A percentile compares a stretch with the other conserved stretches of the same genome.
Evolutionary conservation across 495 filamentous ascomycete genomes (phyloP).

Genomic region (Hypoxylon trugodes): DNA sequence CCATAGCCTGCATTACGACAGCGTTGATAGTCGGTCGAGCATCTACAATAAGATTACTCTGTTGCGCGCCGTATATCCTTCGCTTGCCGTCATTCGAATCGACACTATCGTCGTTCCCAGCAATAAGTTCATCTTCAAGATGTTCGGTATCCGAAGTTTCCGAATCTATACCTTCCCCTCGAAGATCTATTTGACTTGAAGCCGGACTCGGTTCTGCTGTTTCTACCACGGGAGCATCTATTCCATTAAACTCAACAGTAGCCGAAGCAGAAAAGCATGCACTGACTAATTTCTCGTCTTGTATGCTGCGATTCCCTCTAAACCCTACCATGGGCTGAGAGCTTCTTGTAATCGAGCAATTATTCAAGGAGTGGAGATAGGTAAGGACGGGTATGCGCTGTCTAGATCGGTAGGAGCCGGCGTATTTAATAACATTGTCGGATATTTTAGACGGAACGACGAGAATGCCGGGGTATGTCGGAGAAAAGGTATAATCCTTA

Average conservation of each 20-base stretch:
- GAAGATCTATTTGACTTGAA: constrained; percentile 65
- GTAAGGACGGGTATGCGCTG: constrained; percentile 86
- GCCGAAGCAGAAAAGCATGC: constrained; percentile 89
- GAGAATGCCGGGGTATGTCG: constrained; percentile 91
- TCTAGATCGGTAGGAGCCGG: constrained; percentile 85
- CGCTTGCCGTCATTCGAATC: constrained; percentile 58
- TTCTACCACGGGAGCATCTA: constrained; percentile 37
- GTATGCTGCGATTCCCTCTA: constrained; percentile 86
- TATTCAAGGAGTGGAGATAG: constrained; percentile 95
- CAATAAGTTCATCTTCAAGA: constrained; percentile 76
- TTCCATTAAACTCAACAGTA: constrained; percentile 47
- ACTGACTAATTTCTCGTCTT: constrained; percentile 92
- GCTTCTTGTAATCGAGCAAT: constrained; percentile 94
- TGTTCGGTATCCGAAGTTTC: constrained; percentile 66
- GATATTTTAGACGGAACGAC: constrained; percentile 88
- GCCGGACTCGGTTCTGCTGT: constrained; percentile 62
- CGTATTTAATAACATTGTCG: constrained; percentile 96
- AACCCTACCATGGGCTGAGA: constrained; percentile 93
- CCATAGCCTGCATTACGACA: constrained; percentile 92
- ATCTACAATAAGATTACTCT: constrained; percentile 95
- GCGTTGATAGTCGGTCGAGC: constrained; percentile 96
- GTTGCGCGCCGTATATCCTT: constrained; percentile 90
- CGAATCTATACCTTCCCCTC: constrained; percentile 46
- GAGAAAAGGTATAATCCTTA: constrained; percentile 84
- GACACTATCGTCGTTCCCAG: constrained; percentile 50